Percentiles rank a stretch among this genome's conserved stretches.
Evolutionary conservation across 1,284 basidiomycete species (phyloP).

Genomic region (Bondarzewia mesenterica): DNA sequence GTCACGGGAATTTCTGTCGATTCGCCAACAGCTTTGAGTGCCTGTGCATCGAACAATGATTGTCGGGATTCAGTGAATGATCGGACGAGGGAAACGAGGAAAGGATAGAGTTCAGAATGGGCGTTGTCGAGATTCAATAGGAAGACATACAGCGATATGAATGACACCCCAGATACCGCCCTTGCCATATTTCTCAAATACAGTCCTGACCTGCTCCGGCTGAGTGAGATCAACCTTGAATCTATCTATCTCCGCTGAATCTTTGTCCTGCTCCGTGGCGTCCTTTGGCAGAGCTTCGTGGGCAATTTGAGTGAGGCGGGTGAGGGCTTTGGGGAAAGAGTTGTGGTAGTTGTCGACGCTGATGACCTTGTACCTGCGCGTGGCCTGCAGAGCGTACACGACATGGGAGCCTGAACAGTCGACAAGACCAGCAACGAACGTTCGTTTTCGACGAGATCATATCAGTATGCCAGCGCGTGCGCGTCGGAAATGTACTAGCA

Average conservation of each 20-base stretch:
- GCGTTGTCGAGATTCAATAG: background rate
- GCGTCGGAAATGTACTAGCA: constrained; percentile 6
- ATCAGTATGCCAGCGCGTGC: no score
- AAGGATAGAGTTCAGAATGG: background rate
- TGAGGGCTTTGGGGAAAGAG: constrained; percentile 69
- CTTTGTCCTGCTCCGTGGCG: constrained; percentile 55
- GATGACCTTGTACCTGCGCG: constrained; percentile 84
- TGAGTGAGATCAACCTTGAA: constrained; percentile 70
- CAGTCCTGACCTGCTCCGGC: constrained; percentile 57
- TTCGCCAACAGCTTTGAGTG: constrained; percentile 97
- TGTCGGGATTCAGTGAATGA: background rate
- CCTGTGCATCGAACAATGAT: constrained; percentile 35
- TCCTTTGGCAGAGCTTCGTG: constrained; percentile 56
- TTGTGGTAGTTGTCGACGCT: constrained; percentile 95
- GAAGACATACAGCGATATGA: constrained; percentile 76
- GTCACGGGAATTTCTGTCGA: constrained; percentile 90
- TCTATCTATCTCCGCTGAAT: constrained; percentile 66
- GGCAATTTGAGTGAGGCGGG: constrained; percentile 74
- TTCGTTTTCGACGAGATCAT: no score
- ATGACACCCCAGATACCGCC: constrained; percentile 97
- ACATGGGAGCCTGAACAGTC: constrained; percentile 75
- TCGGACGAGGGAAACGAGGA: background rate
- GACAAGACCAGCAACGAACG: background rate
- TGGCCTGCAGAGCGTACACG: constrained; percentile 79
- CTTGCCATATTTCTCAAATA: constrained; percentile 81